Percentiles rank a stretch among this genome's conserved stretches.
phyloP scores from a whole-genome alignment of 169 alveolate species.

The Cryptosporidium parvum region DNA sequence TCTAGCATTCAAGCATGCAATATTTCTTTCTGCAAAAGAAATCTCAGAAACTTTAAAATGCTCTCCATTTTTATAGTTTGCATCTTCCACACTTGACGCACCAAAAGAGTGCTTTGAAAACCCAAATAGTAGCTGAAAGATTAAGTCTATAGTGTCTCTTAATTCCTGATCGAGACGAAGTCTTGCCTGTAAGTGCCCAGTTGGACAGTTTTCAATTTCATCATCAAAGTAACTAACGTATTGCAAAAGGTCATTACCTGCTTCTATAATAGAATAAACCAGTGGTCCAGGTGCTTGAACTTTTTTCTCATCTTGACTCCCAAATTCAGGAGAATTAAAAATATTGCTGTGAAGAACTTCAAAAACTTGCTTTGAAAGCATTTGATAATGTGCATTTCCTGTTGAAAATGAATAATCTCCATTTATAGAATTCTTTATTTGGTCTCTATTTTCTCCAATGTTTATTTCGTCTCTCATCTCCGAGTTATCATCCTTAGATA shows the following conservation, averaged over 20 bases:
- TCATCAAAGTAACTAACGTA: constrained; percentile 45
- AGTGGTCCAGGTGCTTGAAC: constrained; percentile 50
- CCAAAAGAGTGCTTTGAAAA: constrained; percentile 4
- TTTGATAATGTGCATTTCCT: constrained; percentile 10
- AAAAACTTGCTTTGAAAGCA: constrained; percentile 25
- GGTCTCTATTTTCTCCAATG: constrained; percentile 4
- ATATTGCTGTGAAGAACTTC: constrained; percentile 28
- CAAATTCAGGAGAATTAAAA: constrained; percentile 4
- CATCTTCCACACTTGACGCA: not conserved
- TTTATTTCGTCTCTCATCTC: constrained; percentile 14
- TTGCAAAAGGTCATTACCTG: constrained; percentile 67
- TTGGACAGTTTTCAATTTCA: constrained; percentile 74
- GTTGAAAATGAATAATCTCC: constrained; percentile 7
- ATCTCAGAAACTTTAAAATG: constrained; percentile 5
- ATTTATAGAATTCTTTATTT: not conserved
- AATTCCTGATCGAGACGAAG: constrained; percentile 67
- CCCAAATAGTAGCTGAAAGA: constrained; percentile 57
- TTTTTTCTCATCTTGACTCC: not conserved
- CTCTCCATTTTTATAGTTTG: not conserved
- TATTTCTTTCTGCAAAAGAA: constrained; percentile 10
- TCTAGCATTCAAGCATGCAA: constrained; percentile 50
- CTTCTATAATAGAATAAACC: constrained; percentile 63
- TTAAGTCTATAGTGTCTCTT: constrained; percentile 48
- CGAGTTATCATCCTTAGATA: constrained; percentile 31
- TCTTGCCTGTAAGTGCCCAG: constrained; percentile 74